A percentile compares a stretch with the other conserved stretches of the same genome.
Conservation (phyloP, 75 land plant species). For the Pinus tabuliformis region DNA sequence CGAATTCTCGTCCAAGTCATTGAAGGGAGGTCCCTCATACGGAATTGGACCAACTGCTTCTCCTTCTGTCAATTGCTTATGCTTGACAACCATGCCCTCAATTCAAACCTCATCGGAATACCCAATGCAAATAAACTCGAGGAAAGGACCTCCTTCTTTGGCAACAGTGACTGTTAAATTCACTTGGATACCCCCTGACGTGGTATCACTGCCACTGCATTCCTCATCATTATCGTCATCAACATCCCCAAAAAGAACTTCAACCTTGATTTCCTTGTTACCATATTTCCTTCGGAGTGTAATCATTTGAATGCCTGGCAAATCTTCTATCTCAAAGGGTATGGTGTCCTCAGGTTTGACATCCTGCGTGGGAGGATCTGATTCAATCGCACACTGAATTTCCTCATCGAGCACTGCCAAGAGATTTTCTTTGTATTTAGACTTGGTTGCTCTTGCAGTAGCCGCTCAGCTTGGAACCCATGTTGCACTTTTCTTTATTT, state of each 20-base stretch:
- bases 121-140: constrained; percentile 61
- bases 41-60: constrained; percentile 34
- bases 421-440: constrained; percentile 23
- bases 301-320: constrained; percentile 40
- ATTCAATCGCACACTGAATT: constrained; percentile 33
- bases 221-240: constrained; percentile 30
- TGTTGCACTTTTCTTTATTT: too few species aligned
- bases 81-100: constrained; percentile 44
- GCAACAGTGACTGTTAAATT: constrained; percentile 46
- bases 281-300: constrained; percentile 47
- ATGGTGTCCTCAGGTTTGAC: constrained; percentile 29
- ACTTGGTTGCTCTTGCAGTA: not conserved
- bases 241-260: constrained; percentile 52
- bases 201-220: constrained; percentile 14
- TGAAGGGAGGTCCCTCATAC: constrained; percentile 74
- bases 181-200: constrained; percentile 9
- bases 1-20: constrained; percentile 77
- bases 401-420: constrained; percentile 27
- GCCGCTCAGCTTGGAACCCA: too few species aligned
- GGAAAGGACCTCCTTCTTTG: constrained; percentile 43
- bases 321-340: constrained; percentile 66
- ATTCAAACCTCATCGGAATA: constrained; percentile 54
- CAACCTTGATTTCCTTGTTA: constrained; percentile 63
- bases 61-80: constrained; percentile 10
- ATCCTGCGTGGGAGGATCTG: not conserved